These are phyloP conservation scores for Geum urbanum DNA, from an alignment of 306 rosid genomes.

Conservation along the genomic window DNA sequence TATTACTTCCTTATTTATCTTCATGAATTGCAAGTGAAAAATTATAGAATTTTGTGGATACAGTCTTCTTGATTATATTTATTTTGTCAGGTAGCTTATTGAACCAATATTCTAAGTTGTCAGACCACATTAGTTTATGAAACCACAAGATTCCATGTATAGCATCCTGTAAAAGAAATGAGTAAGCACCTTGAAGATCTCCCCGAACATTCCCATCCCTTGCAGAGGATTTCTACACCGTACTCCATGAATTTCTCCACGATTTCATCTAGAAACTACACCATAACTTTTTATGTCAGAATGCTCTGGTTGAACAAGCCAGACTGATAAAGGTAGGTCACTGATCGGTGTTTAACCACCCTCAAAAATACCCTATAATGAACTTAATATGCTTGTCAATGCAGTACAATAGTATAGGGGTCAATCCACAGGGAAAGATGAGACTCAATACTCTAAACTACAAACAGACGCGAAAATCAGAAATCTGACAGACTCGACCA, in stretches of 20 bases:
- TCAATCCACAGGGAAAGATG: no score
- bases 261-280: conserved; percentile 81
- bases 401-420: no score
- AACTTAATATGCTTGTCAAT: no score
- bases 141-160: not conserved
- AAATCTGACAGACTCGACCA: no score
- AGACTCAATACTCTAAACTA: no score
- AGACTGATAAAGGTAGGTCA: not conserved
- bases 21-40: not conserved
- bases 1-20: not conserved
- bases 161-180: not conserved
- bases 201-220: conserved; percentile 97
- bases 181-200: conserved; percentile 71
- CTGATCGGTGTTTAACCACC: no score
- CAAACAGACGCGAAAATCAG: no score
- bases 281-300: conserved; percentile 39
- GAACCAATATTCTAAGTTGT: not conserved
- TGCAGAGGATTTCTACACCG: conserved; percentile 72
- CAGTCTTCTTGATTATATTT: not conserved
- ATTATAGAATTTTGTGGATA: no score
- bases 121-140: no score
- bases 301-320: conserved; percentile 2
- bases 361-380: no score
- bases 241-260: conserved; percentile 79
- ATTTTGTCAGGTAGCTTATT: not conserved